Evolutionary conservation across 2,329 filamentous ascomycete genomes (phyloP).

Genomic region (Colletotrichum somersetense): DNA sequence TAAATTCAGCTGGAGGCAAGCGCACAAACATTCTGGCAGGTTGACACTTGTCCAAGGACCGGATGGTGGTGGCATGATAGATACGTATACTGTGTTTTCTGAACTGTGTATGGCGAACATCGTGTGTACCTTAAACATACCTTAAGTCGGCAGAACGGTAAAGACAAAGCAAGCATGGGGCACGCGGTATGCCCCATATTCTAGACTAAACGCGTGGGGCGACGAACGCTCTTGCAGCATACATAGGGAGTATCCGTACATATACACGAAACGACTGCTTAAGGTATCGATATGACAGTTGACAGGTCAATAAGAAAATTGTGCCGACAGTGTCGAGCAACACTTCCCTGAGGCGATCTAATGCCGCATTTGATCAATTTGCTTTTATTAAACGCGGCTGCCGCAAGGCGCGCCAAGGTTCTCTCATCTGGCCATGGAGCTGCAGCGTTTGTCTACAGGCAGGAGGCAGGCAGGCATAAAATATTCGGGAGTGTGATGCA

Average conservation of each 20-base stretch:
- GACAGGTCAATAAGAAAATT: constrained; percentile 32
- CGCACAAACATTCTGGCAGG: constrained; percentile 2
- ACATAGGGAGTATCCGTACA: no score
- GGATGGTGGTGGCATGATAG: neutral
- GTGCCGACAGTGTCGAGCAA: constrained; percentile 1
- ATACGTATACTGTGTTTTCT: no score
- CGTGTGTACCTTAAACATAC: no score
- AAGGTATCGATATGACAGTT: neutral
- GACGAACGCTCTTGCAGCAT: constrained; percentile 1
- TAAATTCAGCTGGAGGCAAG: neutral
- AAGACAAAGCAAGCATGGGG: constrained; percentile 1
- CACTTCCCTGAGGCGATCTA: constrained; percentile 22
- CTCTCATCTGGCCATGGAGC: constrained; percentile 2
- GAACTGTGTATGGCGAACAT: no score
- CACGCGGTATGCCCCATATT: neutral
- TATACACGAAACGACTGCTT: neutral
- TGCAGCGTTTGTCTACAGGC: neutral
- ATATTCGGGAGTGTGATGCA: constrained; percentile 6
- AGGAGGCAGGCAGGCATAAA: constrained; percentile 10
- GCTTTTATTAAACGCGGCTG: neutral
- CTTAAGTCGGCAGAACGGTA: constrained; percentile 15
- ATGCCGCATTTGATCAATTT: constrained; percentile 8
- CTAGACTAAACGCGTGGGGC: neutral
- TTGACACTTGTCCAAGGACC: constrained; percentile 33
- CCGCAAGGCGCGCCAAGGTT: constrained; percentile 6